Evolutionary conservation across 2,329 filamentous ascomycete species (phyloP).

Genomic region (Venturia asperata): DNA sequence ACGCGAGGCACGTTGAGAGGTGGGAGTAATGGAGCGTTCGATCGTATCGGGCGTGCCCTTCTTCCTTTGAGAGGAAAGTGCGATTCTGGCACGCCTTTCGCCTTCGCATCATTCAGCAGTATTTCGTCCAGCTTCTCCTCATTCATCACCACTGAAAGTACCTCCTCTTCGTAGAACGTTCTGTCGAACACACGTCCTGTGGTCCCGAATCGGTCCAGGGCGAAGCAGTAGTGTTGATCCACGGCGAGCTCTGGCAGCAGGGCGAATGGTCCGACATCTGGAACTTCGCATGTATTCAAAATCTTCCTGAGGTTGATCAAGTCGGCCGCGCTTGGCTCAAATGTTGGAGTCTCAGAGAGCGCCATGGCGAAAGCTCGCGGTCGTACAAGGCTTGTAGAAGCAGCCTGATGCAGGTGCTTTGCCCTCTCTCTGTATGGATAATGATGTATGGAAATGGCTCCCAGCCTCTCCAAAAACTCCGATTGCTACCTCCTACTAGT

Average conservation of each 20-base stretch:
- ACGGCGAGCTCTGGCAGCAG: background rate
- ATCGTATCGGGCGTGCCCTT: constrained; percentile 1
- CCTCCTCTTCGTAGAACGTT: constrained; percentile 15
- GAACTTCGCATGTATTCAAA: constrained; percentile 15
- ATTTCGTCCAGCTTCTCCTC: constrained; percentile 18
- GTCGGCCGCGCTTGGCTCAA: constrained; percentile 16
- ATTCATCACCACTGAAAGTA: constrained; percentile 3
- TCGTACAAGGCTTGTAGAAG: constrained; percentile 11
- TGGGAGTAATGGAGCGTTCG: constrained; percentile 1
- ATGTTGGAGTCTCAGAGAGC: background rate
- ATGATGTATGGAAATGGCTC: background rate
- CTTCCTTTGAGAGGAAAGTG: constrained; percentile 16
- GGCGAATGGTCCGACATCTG: constrained; percentile 16
- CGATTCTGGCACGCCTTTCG: constrained; percentile 13
- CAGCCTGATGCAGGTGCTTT: constrained; percentile 11
- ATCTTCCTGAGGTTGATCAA: constrained; percentile 17
- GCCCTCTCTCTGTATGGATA: background rate
- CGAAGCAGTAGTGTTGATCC: constrained; percentile 15
- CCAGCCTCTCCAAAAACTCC: background rate
- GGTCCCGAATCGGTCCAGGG: constrained; percentile 14
- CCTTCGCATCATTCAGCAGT: constrained; percentile 9
- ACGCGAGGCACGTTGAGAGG: constrained; percentile 1
- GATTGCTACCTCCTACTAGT: background rate
- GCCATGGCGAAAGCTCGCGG: constrained; percentile 17
- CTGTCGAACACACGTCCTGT: constrained; percentile 17